Percentiles rank a stretch among this genome's conserved stretches.
Evolutionary conservation across 768 basidiomycete genomes (phyloP).

Genomic region (Russula virescens): DNA sequence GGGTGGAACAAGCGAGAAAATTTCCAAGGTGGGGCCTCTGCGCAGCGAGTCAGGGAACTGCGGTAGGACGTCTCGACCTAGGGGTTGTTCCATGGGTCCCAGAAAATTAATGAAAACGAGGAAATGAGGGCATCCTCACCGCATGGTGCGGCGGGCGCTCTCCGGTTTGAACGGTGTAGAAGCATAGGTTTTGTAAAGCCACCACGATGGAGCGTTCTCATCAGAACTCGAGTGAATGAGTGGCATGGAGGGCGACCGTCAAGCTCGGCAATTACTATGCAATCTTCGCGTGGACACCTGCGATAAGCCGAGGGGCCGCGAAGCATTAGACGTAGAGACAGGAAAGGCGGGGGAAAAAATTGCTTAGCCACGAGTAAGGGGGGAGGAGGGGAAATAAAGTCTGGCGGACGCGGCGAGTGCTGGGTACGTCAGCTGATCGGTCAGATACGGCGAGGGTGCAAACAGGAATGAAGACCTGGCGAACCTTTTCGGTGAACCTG

Average conservation of each 20-base stretch:
- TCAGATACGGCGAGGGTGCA: conserved; percentile 3
- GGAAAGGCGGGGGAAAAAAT: not conserved
- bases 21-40: not conserved
- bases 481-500: not conserved
- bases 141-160: not conserved
- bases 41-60: not conserved
- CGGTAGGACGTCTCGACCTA: not conserved
- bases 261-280: not conserved
- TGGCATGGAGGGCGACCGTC: not conserved
- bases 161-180: not conserved
- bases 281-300: not conserved
- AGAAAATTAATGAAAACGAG: not conserved
- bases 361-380: not conserved
- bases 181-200: not conserved
- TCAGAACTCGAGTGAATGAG: not conserved
- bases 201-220: not conserved
- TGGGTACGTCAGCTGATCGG: conserved; percentile 5
- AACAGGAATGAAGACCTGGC: not conserved
- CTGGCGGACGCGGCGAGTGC: not conserved
- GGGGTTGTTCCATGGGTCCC: not conserved
- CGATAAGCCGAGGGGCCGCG: not conserved
- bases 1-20: not conserved
- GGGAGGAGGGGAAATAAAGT: not conserved
- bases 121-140: not conserved
- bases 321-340: not conserved